Evolutionary conservation across 1,284 basidiomycete genomes (phyloP), one percentile per base, ranked within the genome.

Genomic region (Ceratobasidium sp.): DNA sequence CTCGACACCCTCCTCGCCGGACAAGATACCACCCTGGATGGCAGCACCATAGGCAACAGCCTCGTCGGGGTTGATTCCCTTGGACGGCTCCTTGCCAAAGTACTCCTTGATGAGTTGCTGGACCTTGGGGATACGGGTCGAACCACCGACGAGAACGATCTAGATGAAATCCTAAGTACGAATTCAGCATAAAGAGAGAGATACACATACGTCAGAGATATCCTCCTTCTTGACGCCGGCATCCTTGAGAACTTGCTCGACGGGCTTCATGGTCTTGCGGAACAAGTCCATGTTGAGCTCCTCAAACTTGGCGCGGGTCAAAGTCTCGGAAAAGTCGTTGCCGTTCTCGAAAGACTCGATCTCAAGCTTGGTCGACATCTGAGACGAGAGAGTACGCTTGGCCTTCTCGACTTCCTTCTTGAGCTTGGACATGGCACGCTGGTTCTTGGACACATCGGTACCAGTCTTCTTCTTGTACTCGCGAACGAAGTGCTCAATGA

Each of bases 361-460:
- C 79, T 92, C 90, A 77, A 92, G 84, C 80, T 87, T 87, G 75
- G 88, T 88, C 72, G 84, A 86, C 85, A 89, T 89, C 81, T 92
- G 90, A 78, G 83, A 86, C 36, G 90, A 98, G 72, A 99, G 87
- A n/a, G 95, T 97, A 34, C 97, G 88, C 89, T 99, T 99, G 78
- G 97, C 97, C 85, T 97, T 97, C 85, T 99, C 97, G 77, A 98
- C 96, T 82, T 98, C 97, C 62, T 96, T 90, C 88, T 97, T 97
- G 80, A 98, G 90, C 85, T 98, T 98, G 79, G 96, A 93, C 82
- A 98, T 87, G 65, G 96, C 95, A 74, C 93, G 89, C 79, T 93
- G 88, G 87, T 98, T 97, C 80, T 82, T 86, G 74, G 86, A 86
- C 74, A 96, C 93, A 79, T 98, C 96, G 74, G 91, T 92, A 74